Evolutionary conservation across 768 basidiomycete genomes (phyloP).

Genomic region (Russula foetens): DNA sequence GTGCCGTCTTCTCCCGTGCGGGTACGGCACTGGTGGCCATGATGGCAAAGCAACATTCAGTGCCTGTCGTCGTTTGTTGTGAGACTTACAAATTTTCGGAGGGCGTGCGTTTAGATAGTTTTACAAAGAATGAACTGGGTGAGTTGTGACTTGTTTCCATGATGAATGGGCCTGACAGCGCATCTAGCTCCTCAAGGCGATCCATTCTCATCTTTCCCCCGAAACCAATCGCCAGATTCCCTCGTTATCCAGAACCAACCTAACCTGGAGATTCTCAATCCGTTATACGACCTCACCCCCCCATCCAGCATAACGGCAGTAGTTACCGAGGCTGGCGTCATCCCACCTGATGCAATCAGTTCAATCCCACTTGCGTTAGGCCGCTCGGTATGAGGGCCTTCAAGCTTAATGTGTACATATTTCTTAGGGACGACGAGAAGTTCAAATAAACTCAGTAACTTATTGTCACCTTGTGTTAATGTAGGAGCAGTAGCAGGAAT

Average conservation of each 20-base stretch:
- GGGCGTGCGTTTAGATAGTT: conserved; percentile 84
- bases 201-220: conserved; percentile 28
- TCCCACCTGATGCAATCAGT: conserved; percentile 86
- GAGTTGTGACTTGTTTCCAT: conserved; percentile 20
- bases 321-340: conserved; percentile 94
- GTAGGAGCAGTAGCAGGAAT: neutral
- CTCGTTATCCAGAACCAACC: conserved; percentile 29
- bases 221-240: conserved; percentile 27
- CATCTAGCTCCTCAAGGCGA: conserved; percentile 27
- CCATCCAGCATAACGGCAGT: conserved; percentile 90
- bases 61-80: conserved; percentile 94
- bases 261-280: conserved; percentile 72
- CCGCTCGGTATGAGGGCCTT: conserved; percentile 23
- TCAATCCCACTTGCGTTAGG: conserved; percentile 68
- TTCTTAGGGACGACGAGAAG: neutral
- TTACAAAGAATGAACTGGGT: conserved; percentile 96
- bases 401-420: neutral
- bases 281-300: conserved; percentile 92
- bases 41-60: conserved; percentile 83
- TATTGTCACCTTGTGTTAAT: conserved; percentile 15
- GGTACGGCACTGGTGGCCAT: conserved; percentile 96
- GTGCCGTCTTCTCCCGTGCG: conserved; percentile 86
- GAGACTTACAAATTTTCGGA: conserved; percentile 99
- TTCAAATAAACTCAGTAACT: conserved; percentile 14
- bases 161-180: neutral